A percentile compares a stretch with the other conserved stretches of the same genome.
phyloP scores from a whole-genome alignment of 2,329 filamentous ascomycete genomes.

The Calonectria hongkongensis region DNA sequence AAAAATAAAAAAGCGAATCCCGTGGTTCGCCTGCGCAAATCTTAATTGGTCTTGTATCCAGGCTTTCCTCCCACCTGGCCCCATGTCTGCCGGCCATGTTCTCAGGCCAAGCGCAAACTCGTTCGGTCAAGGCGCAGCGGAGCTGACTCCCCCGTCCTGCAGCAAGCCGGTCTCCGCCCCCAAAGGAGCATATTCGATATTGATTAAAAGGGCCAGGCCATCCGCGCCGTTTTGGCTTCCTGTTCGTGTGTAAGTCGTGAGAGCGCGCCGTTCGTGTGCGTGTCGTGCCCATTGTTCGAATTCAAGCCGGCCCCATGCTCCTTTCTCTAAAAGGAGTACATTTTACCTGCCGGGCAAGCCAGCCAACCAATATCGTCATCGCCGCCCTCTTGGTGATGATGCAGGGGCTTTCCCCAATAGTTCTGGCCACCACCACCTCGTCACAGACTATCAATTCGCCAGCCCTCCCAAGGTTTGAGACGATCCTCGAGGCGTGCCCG shows the following conservation, averaged over 20 bases:
- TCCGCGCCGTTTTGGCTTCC: constrained; percentile 45
- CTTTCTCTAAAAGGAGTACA: background rate
- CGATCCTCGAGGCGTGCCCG: constrained; percentile 1
- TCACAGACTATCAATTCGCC: constrained; percentile 2
- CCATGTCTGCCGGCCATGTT: constrained; percentile 21
- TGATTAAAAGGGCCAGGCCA: constrained; percentile 52
- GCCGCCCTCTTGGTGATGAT: background rate
- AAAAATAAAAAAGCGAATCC: background rate
- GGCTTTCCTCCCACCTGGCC: constrained; percentile 13
- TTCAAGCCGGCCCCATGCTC: background rate
- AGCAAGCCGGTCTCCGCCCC: background rate
- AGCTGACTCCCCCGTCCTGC: constrained; percentile 14
- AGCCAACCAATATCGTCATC: background rate
- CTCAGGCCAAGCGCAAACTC: constrained; percentile 26
- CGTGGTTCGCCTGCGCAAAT: constrained; percentile 23
- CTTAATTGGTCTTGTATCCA: constrained; percentile 32
- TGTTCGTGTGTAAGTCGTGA: constrained; percentile 44
- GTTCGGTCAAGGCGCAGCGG: constrained; percentile 15
- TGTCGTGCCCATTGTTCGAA: constrained; percentile 40
- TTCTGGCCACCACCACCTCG: background rate
- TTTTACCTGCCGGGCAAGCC: background rate
- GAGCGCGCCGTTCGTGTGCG: constrained; percentile 39
- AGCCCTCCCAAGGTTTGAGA: constrained; percentile 7
- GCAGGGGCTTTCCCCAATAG: constrained; percentile 24
- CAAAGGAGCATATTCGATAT: constrained; percentile 3